phyloP scores from a whole-genome alignment of 768 basidiomycete genomes.

The Tylopilus sp. region DNA sequence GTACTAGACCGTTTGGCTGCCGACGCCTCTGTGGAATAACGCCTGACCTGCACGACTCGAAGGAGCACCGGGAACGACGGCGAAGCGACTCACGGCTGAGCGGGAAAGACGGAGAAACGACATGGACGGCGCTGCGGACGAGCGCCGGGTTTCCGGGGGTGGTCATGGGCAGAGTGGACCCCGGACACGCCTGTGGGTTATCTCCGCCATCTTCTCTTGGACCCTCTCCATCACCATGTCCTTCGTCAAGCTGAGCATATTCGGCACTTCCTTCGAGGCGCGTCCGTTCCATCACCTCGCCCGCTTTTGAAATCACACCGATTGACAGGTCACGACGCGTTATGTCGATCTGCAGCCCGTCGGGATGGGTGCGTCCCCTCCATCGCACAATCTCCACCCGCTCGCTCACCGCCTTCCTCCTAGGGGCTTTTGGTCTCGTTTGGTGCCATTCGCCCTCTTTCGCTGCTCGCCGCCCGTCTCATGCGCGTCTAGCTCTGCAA shows the following conservation, averaged over 20 bases:
- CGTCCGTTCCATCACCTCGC: slow-evolving; percentile 13
- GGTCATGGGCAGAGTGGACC: slow-evolving; percentile 6
- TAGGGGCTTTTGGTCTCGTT: slow-evolving; percentile 94
- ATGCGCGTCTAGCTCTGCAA: slow-evolving; percentile 65
- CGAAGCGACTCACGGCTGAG: slow-evolving; percentile 39
- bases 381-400: slow-evolving; percentile 4
- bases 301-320: slow-evolving; percentile 14
- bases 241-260: slow-evolving; percentile 97
- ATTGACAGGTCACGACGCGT: slow-evolving; percentile 83
- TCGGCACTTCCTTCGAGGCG: slow-evolving; percentile 96
- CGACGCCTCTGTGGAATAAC: slow-evolving; percentile 45
- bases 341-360: slow-evolving; percentile 99
- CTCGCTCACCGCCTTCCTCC: slow-evolving; percentile 17
- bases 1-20: slow-evolving; percentile 48
- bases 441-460: slow-evolving; percentile 53
- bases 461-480: not conserved
- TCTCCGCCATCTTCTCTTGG: slow-evolving; percentile 16
- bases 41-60: slow-evolving; percentile 33
- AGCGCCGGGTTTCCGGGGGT: not conserved
- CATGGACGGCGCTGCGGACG: slow-evolving; percentile 30
- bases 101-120: slow-evolving; percentile 44
- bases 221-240: slow-evolving; percentile 51
- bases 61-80: not conserved
- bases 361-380: slow-evolving; percentile 81
- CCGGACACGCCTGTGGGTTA: slow-evolving; percentile 21